Evolutionary conservation across 805 yeast genomes (phyloP), one percentile per base, ranked within the genome.

Genomic region (Metschnikowia borealis): DNA sequence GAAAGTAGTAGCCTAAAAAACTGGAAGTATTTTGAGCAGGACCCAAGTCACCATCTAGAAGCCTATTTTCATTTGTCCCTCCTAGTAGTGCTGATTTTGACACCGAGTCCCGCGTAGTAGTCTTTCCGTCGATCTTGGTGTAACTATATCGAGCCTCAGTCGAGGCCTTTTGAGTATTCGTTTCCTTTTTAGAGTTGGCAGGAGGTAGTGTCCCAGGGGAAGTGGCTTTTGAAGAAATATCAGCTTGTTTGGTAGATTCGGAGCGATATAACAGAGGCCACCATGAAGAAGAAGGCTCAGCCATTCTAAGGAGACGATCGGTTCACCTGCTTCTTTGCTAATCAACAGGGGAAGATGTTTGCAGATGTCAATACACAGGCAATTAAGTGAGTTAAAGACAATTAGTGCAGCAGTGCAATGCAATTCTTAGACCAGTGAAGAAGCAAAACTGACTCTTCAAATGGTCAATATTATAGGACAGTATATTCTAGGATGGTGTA

Each of bases 251-350:
- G 37, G 20, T 13, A 11, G 45, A 32, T 8, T 41, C 29, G 8
- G 45, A 17, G 14, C 21, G n/a, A 33, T 42, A 42, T 8, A 42
- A 37, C 45, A 42, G 45, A 7, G 37, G 31, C 45, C 45, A 42
- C 45, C 45, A 42, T 21, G 38, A 32, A 8, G 45, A 32, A 20
- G 45, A 42, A 7, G 45, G 18, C 29, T 42, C 38, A 6, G 32
- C 20, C 45, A 42, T 42, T 31, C 26, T 32, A n/a, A 34, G 17
- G 8, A 33, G 18, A 8, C 11, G 20, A 21, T 33, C 15, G 38
- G 18, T 42, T 31, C 18, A 15, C 20, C 20, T 17, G 31, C 38
- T 11, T 20, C 17, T 33, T 42, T 20, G 38, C 38, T 33, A 17
- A n/a, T n/a, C 45, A 33, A 20, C 34, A 18, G 17, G 20, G 21